Base-by-base conservation (phyloP, 2,329 filamentous ascomycete species). In the Hypoxylon sp. region DNA sequence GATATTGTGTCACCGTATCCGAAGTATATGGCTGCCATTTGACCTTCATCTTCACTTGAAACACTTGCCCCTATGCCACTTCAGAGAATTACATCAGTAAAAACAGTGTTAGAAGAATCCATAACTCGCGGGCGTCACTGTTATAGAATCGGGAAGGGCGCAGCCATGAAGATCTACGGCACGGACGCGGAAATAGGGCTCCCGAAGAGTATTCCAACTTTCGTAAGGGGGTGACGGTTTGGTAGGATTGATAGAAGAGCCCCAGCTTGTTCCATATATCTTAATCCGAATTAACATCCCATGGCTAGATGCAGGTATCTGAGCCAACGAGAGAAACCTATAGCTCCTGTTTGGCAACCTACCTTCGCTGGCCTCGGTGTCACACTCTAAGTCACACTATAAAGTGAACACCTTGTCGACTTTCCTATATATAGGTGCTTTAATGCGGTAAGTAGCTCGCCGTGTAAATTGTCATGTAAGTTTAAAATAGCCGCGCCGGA, bases 401-500 rank as follows among this genome's bases (percentile, higher is more conserved):
- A 30, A 35, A 14, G 6, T 30, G 22, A 40, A 61, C 6, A 57
- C 8, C 5, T 27, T 14, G 22, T 20, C 31, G 20, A 37, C 22
- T 61, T 30, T 20, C 35, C 25, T 27, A 44, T 27, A 44, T 48
- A 44, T 20, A 30, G 14, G n/a, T 27, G 13, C 11, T 46, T 13
- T 27, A 13, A 46, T 49, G 27, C 20, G 54, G 22, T 14, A 55
- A 31, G 10, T 44, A n/a, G 40, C 25, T 48, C 54, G 40, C 42
- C 22, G 49, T 44, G 20, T 51, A 61, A 27, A 37, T 46, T 44
- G 14, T 44, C 40, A 20, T n/a, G 17, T 44, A 44, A 20, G 35
- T 56, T 53, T n/a, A 59, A 30, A 33, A 63, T 49, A 60, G 55
- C 54, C 51, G 64, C 46, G 49, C 44, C 58, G 59, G 48, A 17